Conservation (phyloP, 2,329 filamentous ascomycete species). For the Basipetospora chlamydospora region DNA sequence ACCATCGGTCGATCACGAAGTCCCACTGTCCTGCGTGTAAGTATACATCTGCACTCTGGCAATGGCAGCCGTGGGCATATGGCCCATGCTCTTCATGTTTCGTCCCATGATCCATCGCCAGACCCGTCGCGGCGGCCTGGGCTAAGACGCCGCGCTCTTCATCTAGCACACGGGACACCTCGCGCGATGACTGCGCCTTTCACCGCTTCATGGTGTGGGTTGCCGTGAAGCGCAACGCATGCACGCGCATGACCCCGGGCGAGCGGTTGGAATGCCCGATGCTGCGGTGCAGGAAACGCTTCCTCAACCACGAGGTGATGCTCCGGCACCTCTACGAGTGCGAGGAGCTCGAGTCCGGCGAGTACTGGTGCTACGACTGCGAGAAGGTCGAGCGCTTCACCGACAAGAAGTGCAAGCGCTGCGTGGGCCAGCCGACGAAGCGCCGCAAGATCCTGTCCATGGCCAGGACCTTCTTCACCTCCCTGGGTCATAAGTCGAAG, state of each 20-base stretch:
- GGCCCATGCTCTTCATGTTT: too few relatives aligned
- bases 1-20: too few relatives aligned
- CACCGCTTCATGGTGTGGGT: constrained; percentile 43
- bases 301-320: constrained; percentile 38
- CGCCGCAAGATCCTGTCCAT: constrained; percentile 35
- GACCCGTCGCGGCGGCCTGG: background rate
- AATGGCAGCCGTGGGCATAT: too few relatives aligned
- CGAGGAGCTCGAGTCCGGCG: constrained; percentile 29
- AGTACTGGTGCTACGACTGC: constrained; percentile 44
- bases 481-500: constrained; percentile 31
- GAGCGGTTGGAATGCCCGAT: constrained; percentile 38
- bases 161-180: constrained; percentile 14
- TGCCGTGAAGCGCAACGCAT: constrained; percentile 38
- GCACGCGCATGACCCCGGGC: constrained; percentile 27
- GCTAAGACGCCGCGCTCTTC: background rate
- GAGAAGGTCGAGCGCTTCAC: constrained; percentile 37
- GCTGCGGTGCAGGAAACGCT: constrained; percentile 32
- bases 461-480: constrained; percentile 40
- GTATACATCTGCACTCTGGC: constrained; percentile 7
- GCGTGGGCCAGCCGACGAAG: constrained; percentile 34
- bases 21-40: constrained; percentile 19
- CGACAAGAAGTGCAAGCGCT: constrained; percentile 30
- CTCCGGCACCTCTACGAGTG: constrained; percentile 36
- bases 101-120: too few relatives aligned
- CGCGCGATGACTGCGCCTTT: constrained; percentile 33